Percentiles rank a stretch among this genome's conserved stretches.
These are phyloP conservation scores for Candida stauntonica DNA, from an alignment of 805 yeast genomes.

Conservation along the genomic window DNA sequence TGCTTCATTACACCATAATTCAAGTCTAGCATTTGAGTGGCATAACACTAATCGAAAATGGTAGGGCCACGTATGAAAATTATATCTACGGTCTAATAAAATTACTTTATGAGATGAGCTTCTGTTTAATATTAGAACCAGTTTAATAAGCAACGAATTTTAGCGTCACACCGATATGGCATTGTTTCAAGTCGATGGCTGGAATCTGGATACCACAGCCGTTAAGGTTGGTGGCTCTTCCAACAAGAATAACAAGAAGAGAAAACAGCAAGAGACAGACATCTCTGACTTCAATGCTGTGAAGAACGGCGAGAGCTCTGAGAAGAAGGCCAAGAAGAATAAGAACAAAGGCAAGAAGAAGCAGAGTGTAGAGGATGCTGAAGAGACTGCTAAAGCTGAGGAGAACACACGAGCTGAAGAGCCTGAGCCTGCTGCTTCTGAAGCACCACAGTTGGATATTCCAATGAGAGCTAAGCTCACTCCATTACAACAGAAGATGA, in stretches of 20 bases:
- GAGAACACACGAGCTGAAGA: not conserved
- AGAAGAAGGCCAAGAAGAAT: conserved; percentile 10
- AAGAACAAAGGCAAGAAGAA: conserved; percentile 11
- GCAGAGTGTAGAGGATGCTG: conserved; percentile 2
- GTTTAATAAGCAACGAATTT: too few species aligned
- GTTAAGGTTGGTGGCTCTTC: conserved; percentile 43
- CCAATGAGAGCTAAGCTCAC: conserved; percentile 50
- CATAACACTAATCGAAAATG: too few species aligned
- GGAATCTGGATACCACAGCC: conserved; percentile 58
- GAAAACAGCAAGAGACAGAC: conserved; percentile 17
- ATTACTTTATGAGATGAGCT: not conserved
- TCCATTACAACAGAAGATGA: conserved; percentile 91
- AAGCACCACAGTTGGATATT: conserved; percentile 18
- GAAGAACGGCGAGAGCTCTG: conserved; percentile 4
- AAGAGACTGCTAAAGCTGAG: conserved; percentile 6
- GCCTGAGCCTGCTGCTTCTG: conserved; percentile 3
- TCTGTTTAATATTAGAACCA: too few species aligned
- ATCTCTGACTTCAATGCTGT: conserved; percentile 1
- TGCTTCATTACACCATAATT: too few species aligned
- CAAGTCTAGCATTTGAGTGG: too few species aligned
- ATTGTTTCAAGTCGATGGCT: conserved; percentile 75
- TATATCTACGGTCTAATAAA: too few species aligned
- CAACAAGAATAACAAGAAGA: conserved; percentile 26
- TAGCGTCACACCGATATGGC: conserved; percentile 50
- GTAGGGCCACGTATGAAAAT: too few species aligned